Conservation (phyloP, 139 green algal species). For the Parachlorella kessleri region DNA sequence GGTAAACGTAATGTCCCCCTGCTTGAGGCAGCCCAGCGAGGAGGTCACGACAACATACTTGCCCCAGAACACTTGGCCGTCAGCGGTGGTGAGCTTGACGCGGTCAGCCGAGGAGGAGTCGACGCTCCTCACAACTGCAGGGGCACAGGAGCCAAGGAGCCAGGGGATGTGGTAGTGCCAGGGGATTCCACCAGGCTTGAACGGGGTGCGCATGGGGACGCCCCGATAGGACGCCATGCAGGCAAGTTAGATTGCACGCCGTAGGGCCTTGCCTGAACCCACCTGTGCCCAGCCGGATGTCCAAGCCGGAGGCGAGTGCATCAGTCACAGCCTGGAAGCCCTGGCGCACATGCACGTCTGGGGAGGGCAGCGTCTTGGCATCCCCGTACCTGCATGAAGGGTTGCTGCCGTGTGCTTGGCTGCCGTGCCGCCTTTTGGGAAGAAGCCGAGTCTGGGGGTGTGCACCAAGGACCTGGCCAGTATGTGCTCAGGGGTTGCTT, state of each 20-base stretch:
- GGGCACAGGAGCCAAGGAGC: no score
- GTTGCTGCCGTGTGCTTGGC: no score
- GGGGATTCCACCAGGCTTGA: neutral
- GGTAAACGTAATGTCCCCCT: slow-evolving; percentile 48
- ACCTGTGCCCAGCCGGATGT: slow-evolving; percentile 46
- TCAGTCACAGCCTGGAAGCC: slow-evolving; percentile 41
- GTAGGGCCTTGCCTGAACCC: no score
- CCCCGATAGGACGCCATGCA: no score
- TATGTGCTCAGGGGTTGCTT: no score
- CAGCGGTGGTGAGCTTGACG: slow-evolving; percentile 13
- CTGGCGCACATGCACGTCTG: slow-evolving; percentile 47
- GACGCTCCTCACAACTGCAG: slow-evolving; percentile 22
- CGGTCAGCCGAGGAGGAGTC: neutral
- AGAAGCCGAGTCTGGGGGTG: no score
- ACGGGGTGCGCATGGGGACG: no score
- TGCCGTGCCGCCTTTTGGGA: no score
- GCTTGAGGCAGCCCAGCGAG: slow-evolving; percentile 62
- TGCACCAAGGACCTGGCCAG: no score
- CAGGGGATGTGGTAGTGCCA: no score
- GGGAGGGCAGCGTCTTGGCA: slow-evolving; percentile 42
- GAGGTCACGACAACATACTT: slow-evolving; percentile 67
- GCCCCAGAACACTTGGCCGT: slow-evolving; percentile 26
- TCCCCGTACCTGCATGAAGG: slow-evolving; percentile 22
- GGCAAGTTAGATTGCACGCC: no score
- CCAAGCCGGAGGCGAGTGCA: slow-evolving; percentile 41